phyloP scores from a whole-genome alignment of 176 grass and related monocot genomes.

The Oryza coarctata region DNA sequence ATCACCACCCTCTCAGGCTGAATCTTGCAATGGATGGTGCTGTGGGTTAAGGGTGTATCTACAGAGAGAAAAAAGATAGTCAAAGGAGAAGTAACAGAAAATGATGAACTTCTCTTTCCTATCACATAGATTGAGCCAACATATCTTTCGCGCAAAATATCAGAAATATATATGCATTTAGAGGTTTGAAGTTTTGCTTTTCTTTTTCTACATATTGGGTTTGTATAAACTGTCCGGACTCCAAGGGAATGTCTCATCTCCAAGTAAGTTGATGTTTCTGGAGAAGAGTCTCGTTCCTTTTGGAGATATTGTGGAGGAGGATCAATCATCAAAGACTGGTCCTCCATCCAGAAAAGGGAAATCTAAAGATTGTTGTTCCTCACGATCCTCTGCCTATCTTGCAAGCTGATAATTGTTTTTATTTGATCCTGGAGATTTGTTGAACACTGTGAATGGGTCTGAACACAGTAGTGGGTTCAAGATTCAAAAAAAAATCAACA shows the following conservation, averaged over 20 bases:
- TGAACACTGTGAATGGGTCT: background rate
- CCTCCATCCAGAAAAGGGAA: background rate
- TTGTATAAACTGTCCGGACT: background rate
- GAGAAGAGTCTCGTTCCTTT: conserved; percentile 12
- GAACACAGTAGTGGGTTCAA: background rate
- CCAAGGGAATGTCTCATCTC: background rate
- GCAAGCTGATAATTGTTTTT: conserved; percentile 7
- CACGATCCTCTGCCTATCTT: background rate
- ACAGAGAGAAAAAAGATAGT: background rate
- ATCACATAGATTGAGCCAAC: background rate
- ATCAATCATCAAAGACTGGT: conserved; percentile 18
- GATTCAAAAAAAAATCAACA: background rate
- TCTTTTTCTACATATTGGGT: background rate
- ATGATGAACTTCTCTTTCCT: conserved; percentile 8
- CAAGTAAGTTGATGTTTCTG: conserved; percentile 1
- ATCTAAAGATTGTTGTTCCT: conserved; percentile 27
- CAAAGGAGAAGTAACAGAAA: background rate
- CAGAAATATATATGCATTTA: background rate
- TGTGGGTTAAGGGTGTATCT: background rate
- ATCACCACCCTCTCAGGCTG: conserved; percentile 10
- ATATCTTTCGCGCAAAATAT: background rate
- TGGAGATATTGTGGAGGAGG: background rate
- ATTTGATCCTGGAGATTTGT: background rate
- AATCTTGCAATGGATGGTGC: conserved; percentile 5
- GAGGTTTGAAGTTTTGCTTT: background rate